Conservation (phyloP, 2,329 filamentous ascomycete genomes). For the Ascocoryne sarcoides region DNA sequence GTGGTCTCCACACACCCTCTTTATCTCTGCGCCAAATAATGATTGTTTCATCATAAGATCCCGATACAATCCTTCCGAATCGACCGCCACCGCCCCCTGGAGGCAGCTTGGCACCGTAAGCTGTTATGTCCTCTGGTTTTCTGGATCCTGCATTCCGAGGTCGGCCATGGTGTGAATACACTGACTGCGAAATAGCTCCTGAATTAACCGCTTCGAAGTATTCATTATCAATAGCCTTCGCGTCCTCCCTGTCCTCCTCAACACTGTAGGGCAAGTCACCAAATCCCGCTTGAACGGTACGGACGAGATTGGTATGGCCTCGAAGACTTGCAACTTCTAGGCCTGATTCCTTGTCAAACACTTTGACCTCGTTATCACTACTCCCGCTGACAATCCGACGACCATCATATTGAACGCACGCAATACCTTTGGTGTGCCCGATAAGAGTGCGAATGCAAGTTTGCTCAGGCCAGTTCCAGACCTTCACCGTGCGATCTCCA, state of each 20-base stretch:
- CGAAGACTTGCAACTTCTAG: conserved; percentile 83
- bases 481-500: conserved; percentile 85
- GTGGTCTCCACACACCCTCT: conserved; percentile 75
- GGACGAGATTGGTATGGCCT: conserved; percentile 75
- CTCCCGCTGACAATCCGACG: conserved; percentile 90
- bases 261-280: conserved; percentile 77
- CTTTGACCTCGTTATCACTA: conserved; percentile 91
- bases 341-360: conserved; percentile 79
- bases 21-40: conserved; percentile 88
- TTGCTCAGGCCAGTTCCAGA: conserved; percentile 85
- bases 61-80: conserved; percentile 92
- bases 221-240: conserved; percentile 60
- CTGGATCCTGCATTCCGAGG: conserved; percentile 56
- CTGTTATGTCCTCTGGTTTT: conserved; percentile 65
- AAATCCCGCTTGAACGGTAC: conserved; percentile 91
- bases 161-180: conserved; percentile 28
- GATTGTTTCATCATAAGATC: conserved; percentile 91
- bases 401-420: conserved; percentile 94
- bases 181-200: conserved; percentile 33
- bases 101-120: conserved; percentile 77
- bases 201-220: conserved; percentile 56
- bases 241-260: conserved; percentile 64
- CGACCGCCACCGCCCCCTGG: conserved; percentile 83
- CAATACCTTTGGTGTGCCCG: conserved; percentile 90
- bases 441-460: conserved; percentile 68